A percentile compares a stretch with the other conserved stretches of the same genome.
Conservation (phyloP, 768 basidiomycete genomes). For the Phylloporus rhodoxanthus region DNA sequence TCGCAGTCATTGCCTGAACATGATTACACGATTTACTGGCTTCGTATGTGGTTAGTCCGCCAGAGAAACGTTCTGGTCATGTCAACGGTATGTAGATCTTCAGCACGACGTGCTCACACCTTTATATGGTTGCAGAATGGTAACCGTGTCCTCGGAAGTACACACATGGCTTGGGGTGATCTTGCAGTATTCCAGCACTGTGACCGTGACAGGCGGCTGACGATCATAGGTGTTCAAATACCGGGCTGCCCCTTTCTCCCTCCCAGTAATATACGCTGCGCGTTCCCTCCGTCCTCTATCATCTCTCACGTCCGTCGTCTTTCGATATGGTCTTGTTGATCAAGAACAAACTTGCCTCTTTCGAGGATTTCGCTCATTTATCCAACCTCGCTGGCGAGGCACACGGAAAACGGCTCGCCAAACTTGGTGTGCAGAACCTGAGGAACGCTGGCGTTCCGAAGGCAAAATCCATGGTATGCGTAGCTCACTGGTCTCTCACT, state of each 20-base stretch:
- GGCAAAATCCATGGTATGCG: conserved; percentile 7
- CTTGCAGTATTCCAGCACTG: not conserved
- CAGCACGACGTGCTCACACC: too few species aligned
- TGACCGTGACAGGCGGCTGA: not conserved
- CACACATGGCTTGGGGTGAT: too few species aligned
- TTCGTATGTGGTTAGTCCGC: too few species aligned
- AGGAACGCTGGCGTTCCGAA: conserved; percentile 8
- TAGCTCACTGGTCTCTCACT: not conserved
- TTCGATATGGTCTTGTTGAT: conserved; percentile 14
- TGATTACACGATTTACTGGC: too few species aligned
- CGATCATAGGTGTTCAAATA: not conserved
- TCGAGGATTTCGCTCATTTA: conserved; percentile 8
- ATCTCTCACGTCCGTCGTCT: not conserved
- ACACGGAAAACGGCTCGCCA: not conserved
- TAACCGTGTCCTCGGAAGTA: too few species aligned
- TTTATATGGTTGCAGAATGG: too few species aligned
- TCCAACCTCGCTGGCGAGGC: conserved; percentile 7
- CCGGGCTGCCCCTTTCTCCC: not conserved
- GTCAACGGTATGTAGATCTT: too few species aligned
- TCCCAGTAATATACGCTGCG: not conserved
- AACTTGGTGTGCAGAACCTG: not conserved
- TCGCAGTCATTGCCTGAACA: too few species aligned
- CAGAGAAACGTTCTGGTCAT: too few species aligned
- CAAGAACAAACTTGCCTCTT: conserved; percentile 12
- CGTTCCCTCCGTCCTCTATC: not conserved